phyloP scores from a whole-genome alignment of 2,329 filamentous ascomycete species.

The Cadophora malorum region DNA sequence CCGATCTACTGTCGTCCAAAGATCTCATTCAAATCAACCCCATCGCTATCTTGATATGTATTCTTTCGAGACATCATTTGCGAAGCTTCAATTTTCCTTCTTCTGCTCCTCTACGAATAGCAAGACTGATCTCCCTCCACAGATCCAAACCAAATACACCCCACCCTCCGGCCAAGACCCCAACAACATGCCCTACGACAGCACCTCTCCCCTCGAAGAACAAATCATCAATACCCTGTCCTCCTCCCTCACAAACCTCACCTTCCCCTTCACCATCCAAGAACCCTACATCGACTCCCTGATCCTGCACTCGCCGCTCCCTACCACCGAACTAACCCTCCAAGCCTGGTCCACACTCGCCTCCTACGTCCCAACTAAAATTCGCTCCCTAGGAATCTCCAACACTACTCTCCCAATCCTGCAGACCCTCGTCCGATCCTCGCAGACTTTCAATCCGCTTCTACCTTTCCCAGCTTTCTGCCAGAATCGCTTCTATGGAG shows the following conservation, averaged over 20 bases:
- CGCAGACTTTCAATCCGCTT: slow-evolving; percentile 47
- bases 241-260: slow-evolving; percentile 70
- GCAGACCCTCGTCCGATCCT: slow-evolving; percentile 53
- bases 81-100: no score
- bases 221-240: slow-evolving; percentile 72
- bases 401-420: slow-evolving; percentile 70
- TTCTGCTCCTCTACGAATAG: not conserved
- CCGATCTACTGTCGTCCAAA: no score
- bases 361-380: slow-evolving; percentile 66
- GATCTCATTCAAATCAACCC: not conserved
- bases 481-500: slow-evolving; percentile 75
- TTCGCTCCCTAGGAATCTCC: slow-evolving; percentile 76
- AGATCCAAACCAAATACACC: slow-evolving; percentile 88
- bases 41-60: no score
- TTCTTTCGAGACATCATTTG: no score
- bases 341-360: slow-evolving; percentile 72
- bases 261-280: slow-evolving; percentile 36
- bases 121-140: not conserved
- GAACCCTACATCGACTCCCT: slow-evolving; percentile 61
- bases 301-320: slow-evolving; percentile 63
- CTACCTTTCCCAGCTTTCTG: slow-evolving; percentile 60
- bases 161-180: slow-evolving; percentile 66
- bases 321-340: slow-evolving; percentile 58
- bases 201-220: slow-evolving; percentile 60
- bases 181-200: slow-evolving; percentile 66